Evolutionary conservation across 2,329 filamentous ascomycete species (phyloP).

Genomic region (Botrytis elliptica): DNA sequence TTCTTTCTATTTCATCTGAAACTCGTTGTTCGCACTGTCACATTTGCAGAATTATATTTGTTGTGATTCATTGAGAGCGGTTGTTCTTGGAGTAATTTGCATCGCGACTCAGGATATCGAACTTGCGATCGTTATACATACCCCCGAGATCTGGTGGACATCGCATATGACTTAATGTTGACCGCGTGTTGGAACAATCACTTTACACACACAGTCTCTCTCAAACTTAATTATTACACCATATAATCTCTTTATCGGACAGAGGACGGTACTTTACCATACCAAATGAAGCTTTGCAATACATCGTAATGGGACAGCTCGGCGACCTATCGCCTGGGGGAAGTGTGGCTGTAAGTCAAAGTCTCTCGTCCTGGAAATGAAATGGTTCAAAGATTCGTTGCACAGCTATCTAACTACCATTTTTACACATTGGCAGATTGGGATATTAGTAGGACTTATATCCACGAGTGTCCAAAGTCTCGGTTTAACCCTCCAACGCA

Average conservation of each 20-base stretch:
- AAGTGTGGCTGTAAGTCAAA: slow-evolving; percentile 66
- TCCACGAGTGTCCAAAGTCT: slow-evolving; percentile 95
- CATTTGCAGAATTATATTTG: slow-evolving; percentile 4
- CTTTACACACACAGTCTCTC: slow-evolving; percentile 7
- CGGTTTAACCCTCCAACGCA: slow-evolving; percentile 92
- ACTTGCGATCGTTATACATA: slow-evolving; percentile 9
- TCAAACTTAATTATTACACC: slow-evolving; percentile 13
- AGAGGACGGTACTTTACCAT: slow-evolving; percentile 21
- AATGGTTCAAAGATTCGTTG: slow-evolving; percentile 26
- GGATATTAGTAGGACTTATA: slow-evolving; percentile 86
- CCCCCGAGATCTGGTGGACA: slow-evolving; percentile 15
- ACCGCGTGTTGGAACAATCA: slow-evolving; percentile 18
- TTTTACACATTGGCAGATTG: slow-evolving; percentile 58
- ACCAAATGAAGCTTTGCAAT: slow-evolving; percentile 38
- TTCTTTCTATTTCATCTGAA: slow-evolving; percentile 5
- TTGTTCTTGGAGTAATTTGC: slow-evolving; percentile 13
- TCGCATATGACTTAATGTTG: slow-evolving; percentile 22
- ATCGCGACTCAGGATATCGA: slow-evolving; percentile 19
- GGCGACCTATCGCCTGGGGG: slow-evolving; percentile 75
- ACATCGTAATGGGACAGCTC: slow-evolving; percentile 62
- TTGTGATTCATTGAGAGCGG: slow-evolving; percentile 1
- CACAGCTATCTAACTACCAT: slow-evolving; percentile 17
- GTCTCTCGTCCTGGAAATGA: slow-evolving; percentile 25
- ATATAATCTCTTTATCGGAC: slow-evolving; percentile 16
- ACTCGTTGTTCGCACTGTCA: neutral